Percentiles rank a stretch among this genome's conserved stretches.
phyloP scores from a whole-genome alignment of 192 early-diverging fungal genomes.

The Podila horticola region DNA sequence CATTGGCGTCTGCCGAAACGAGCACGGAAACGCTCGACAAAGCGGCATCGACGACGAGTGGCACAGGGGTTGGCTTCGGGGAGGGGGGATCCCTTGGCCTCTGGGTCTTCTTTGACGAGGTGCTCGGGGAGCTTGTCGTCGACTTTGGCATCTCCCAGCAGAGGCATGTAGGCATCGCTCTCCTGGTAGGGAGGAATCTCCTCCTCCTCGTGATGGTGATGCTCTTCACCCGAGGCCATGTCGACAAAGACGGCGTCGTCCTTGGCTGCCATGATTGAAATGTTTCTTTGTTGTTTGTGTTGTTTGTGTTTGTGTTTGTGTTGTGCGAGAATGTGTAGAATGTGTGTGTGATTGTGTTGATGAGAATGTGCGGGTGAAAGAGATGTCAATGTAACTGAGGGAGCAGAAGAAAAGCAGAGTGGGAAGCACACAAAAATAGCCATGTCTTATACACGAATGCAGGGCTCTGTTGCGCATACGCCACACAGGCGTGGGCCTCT shows the following conservation, averaged over 20 bases:
- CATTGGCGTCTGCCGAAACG: not conserved
- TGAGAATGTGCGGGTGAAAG: no score
- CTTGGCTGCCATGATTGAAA: constrained; percentile 1
- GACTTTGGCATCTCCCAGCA: not conserved
- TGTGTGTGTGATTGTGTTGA: no score
- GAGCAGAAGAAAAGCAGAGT: no score
- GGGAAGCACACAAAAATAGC: no score
- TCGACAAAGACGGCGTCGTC: not conserved
- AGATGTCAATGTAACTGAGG: no score
- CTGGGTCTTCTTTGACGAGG: not conserved
- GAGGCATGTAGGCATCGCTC: not conserved
- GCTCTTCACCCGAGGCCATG: not conserved
- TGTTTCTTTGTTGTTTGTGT: not conserved
- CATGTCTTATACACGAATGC: no score
- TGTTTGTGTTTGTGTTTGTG: no score
- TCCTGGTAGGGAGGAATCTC: not conserved
- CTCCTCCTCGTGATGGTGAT: not conserved
- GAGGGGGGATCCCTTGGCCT: not conserved
- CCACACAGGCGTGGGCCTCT: no score
- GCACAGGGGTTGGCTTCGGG: not conserved
- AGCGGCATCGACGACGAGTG: not conserved
- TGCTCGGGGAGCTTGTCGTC: not conserved
- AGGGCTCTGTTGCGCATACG: no score
- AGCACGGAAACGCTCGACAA: constrained; percentile 1
- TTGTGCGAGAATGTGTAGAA: no score